A percentile compares a stretch with the other conserved stretches of the same genome.
phyloP scores from a whole-genome alignment of 1,284 basidiomycete genomes.

The Anthracocystis panici-leucophaei region DNA sequence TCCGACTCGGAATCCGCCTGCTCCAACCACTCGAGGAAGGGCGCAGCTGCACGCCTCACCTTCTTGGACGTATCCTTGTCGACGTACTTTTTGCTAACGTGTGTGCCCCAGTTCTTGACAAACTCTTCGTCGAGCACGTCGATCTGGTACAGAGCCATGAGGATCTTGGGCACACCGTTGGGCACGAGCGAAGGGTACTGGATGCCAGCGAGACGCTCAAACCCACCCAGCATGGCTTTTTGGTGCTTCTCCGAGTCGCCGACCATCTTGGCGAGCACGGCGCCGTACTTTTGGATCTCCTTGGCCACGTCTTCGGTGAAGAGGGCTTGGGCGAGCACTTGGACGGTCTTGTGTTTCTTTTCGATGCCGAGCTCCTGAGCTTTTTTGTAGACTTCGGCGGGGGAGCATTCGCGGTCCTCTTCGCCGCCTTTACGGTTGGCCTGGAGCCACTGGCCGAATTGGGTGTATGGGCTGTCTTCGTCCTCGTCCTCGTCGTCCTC shows the following conservation, averaged over 20 bases:
- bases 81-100: constrained; percentile 95
- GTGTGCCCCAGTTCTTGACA: constrained; percentile 91
- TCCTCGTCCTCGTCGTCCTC: constrained; percentile 79
- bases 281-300: constrained; percentile 80
- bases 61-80: constrained; percentile 95
- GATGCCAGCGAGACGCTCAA: constrained; percentile 67
- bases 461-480: constrained; percentile 77
- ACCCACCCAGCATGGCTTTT: constrained; percentile 82
- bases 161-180: constrained; percentile 82
- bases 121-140: constrained; percentile 94
- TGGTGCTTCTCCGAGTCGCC: constrained; percentile 85
- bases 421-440: constrained; percentile 77
- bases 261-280: constrained; percentile 81
- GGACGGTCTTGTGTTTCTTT: constrained; percentile 93
- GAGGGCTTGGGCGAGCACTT: constrained; percentile 86
- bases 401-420: constrained; percentile 54
- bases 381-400: constrained; percentile 83
- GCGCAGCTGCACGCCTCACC: constrained; percentile 93
- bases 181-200: constrained; percentile 64
- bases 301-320: constrained; percentile 82
- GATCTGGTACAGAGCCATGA: constrained; percentile 94
- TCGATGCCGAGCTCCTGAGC: constrained; percentile 91
- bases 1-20: constrained; percentile 66
- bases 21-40: constrained; percentile 77
- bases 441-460: constrained; percentile 86